Base-by-base conservation (phyloP, 2,329 filamentous ascomycete species). In the Epichloe aotearoae region DNA sequence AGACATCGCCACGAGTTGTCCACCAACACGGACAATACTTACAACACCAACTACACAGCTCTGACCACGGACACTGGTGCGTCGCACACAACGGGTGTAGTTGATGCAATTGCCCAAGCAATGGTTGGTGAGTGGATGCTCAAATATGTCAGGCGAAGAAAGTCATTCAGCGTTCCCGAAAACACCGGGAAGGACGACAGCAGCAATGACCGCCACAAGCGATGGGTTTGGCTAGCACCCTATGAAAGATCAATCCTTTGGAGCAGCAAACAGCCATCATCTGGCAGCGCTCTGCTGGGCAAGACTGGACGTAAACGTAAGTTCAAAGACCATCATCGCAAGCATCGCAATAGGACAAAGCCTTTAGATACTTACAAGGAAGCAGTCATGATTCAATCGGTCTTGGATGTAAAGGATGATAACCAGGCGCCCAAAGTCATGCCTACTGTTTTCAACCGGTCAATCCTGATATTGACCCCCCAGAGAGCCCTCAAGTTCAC, bases 121-220 rank as follows among this genome's bases (percentile, higher is more conserved):
- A 98, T 98, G 93, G 88, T 98, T 33, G 93, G 93, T 38, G 93
- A 97, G 62, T 93, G 88, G 86, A 91, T 94, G 86, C 90, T 84
- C 73, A 94, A 94, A 67, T 93, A 94, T 61, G 85, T 91, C 36
- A 79, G 87, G 48, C 79, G 87, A 64, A 81, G 91, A 57, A 96
- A 90, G 69, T 94, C 91, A 0, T 97, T 98, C 64, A 88, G 88
- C 19, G 81, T 91, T 49, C 70, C 77, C 3, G 86, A 90, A 43
- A 75, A 72, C 23, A 80, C 75, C 53, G 76, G 77, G 37, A 80
- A 80, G 55, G 82, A 89, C 61, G 80, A 86, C 55, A 84, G 75
- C 55, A 82, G 86, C 66, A 82, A 80, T 55, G 83, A 85, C 57
- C 85, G 93, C 33, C 93, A 98, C 66, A 96, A 90, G 71, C 79